These are phyloP conservation scores for Tarenaya hassleriana DNA, from an alignment of 345 rosid species.

Conservation along the genomic window DNA sequence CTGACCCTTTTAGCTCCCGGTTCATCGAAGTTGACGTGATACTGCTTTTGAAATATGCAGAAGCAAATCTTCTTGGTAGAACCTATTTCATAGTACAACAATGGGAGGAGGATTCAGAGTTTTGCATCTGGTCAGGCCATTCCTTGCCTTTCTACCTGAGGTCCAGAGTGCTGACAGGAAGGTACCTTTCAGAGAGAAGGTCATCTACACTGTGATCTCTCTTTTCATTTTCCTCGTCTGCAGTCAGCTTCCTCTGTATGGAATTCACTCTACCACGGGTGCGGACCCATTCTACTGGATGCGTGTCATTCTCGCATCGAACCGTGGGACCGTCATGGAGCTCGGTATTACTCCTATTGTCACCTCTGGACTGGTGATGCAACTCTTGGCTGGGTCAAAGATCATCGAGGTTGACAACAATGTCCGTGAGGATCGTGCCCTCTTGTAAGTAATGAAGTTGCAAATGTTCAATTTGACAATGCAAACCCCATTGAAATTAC, in stretches of 20 bases:
- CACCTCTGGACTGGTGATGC: conserved; percentile 66
- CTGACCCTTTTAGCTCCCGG: too few species aligned
- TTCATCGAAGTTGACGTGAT: background rate
- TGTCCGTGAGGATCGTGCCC: conserved; percentile 66
- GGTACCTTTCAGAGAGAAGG: conserved; percentile 65
- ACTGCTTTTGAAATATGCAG: conserved; percentile 11
- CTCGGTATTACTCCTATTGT: conserved; percentile 73
- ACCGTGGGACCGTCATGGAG: conserved; percentile 74
- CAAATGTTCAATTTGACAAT: background rate
- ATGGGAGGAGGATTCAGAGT: conserved; percentile 76
- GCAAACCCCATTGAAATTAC: background rate
- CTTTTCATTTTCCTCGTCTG: conserved; percentile 59
- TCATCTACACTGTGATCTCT: conserved; percentile 50
- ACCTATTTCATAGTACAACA: conserved; percentile 11
- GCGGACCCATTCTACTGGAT: conserved; percentile 78
- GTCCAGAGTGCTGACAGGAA: conserved; percentile 66
- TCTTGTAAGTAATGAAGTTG: conserved; percentile 37
- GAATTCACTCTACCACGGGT: conserved; percentile 60
- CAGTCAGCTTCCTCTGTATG: conserved; percentile 75
- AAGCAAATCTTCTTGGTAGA: conserved; percentile 15
- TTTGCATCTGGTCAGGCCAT: conserved; percentile 60
- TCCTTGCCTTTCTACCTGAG: conserved; percentile 47
- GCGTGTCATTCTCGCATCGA: conserved; percentile 73
- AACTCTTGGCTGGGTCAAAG: conserved; percentile 67
- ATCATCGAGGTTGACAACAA: conserved; percentile 71